Evolutionary conservation across 306 rosid genomes (phyloP), one percentile per base, ranked within the genome.

Genomic region (Vigna unguiculata): DNA sequence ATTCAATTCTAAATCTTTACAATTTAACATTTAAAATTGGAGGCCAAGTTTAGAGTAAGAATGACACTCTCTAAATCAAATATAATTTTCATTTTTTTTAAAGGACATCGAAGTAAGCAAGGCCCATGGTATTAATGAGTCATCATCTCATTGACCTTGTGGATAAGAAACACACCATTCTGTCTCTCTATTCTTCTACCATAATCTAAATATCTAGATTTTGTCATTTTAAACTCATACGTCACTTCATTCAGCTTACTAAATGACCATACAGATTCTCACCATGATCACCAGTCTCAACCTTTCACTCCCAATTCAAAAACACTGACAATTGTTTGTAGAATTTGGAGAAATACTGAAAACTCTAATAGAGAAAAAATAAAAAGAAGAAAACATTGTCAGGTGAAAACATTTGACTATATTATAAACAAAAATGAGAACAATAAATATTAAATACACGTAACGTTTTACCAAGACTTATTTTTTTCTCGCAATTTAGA

Each of bases 1-100:
- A 45, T 43, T 74, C 38, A 17, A 47, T 45, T 59, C 17, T 22
- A 67, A 46, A 59, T 28, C 41, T 34, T 15, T 57, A 19, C 78
- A 73, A 57, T 57, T 40, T 9, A 41, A 51, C 30, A 28, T 24
- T 74, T 58, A 74, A 24, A 55, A 43, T 10, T 16, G 25, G n/a
- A 58, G 28, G 17, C 45, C 30, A 6, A 25, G 16, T 43, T 73
- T 53, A 3, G 38, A 71, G 14, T 36, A 36, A 7, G 40, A n/a
- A n/a, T n/a, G n/a, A n/a, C n/a, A n/a, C n/a, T n/a, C n/a, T n/a
- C n/a, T n/a, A n/a, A n/a, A n/a, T n/a, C n/a, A n/a, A n/a, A n/a
- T n/a, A n/a, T n/a, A n/a, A n/a, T n/a, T n/a, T n/a, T n/a, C n/a
- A n/a, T n/a, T n/a, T n/a, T n/a, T n/a, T n/a, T n/a, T n/a, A n/a